These are phyloP conservation scores for Starmera amethionina DNA, from an alignment of 805 yeast genomes.

Conservation along the genomic window DNA sequence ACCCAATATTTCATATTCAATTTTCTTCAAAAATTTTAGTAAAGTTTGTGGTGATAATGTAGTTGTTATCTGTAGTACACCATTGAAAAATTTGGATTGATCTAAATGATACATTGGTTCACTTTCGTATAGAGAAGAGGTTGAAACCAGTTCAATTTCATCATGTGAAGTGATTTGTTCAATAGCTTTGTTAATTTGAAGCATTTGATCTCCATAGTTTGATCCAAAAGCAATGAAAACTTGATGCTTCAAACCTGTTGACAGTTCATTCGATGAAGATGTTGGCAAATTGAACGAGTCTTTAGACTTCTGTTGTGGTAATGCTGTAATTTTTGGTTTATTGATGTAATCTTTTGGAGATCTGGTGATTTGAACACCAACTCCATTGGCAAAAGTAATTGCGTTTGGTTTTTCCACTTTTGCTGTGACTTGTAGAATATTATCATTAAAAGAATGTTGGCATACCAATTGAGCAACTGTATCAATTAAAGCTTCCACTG, in stretches of 20 bases:
- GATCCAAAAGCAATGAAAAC: slow-evolving; percentile 87
- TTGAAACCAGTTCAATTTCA: slow-evolving; percentile 33
- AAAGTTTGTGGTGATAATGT: slow-evolving; percentile 53
- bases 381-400: slow-evolving; percentile 75
- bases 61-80: slow-evolving; percentile 65
- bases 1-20: slow-evolving; percentile 64
- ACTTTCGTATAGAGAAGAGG: slow-evolving; percentile 78
- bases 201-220: slow-evolving; percentile 64
- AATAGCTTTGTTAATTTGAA: slow-evolving; percentile 50
- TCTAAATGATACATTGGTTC: slow-evolving; percentile 86
- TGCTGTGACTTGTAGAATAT: slow-evolving; percentile 36
- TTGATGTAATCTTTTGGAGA: slow-evolving; percentile 28
- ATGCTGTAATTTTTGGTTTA: slow-evolving; percentile 9
- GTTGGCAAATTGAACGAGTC: slow-evolving; percentile 10
- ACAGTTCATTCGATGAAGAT: slow-evolving; percentile 23
- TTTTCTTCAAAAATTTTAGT: slow-evolving; percentile 50
- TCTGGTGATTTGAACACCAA: slow-evolving; percentile 71
- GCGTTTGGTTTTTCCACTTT: slow-evolving; percentile 84
- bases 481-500: slow-evolving; percentile 86
- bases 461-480: slow-evolving; percentile 54
- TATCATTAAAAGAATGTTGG: slow-evolving; percentile 16
- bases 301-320: slow-evolving; percentile 1
- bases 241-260: slow-evolving; percentile 27
- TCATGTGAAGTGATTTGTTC: slow-evolving; percentile 29
- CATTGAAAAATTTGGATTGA: slow-evolving; percentile 78